Percentiles rank a stretch among this genome's conserved stretches.
These are phyloP conservation scores for Amanita pseudoporphyria DNA, from an alignment of 768 basidiomycete genomes.

Conservation along the genomic window DNA sequence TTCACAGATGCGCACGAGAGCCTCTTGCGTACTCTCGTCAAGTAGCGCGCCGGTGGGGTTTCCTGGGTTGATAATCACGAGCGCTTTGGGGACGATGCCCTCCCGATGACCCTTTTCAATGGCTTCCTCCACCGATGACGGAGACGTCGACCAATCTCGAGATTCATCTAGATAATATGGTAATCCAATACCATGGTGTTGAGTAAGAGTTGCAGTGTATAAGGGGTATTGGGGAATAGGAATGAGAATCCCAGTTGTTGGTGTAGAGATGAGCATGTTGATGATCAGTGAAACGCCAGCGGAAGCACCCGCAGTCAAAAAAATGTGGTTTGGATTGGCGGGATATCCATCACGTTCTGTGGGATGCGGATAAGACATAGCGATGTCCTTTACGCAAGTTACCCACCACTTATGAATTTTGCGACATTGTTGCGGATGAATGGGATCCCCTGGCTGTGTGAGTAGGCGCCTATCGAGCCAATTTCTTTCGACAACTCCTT, in stretches of 20 bases:
- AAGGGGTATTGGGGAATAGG: constrained; percentile 98
- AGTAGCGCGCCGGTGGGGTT: constrained; percentile 93
- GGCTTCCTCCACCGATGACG: constrained; percentile 53
- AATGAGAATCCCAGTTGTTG: constrained; percentile 73
- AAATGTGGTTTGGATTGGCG: constrained; percentile 76
- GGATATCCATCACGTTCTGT: constrained; percentile 87
- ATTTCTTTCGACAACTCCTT: constrained; percentile 75
- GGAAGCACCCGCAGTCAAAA: constrained; percentile 92
- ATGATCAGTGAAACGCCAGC: constrained; percentile 86
- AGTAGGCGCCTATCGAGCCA: constrained; percentile 91
- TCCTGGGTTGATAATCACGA: constrained; percentile 98
- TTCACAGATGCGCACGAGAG: constrained; percentile 79
- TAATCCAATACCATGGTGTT: constrained; percentile 67
- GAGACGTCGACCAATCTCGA: constrained; percentile 75
- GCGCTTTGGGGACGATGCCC: constrained; percentile 62
- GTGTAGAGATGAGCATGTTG: constrained; percentile 63
- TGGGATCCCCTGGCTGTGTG: constrained; percentile 89
- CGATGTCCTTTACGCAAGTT: neutral
- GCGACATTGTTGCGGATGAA: constrained; percentile 84
- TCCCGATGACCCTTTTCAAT: constrained; percentile 55
- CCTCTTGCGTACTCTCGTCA: constrained; percentile 55
- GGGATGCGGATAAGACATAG: constrained; percentile 4
- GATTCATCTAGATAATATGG: constrained; percentile 87
- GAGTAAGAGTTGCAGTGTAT: constrained; percentile 91
- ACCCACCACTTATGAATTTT: constrained; percentile 76